These are phyloP conservation scores for Monosporascus sp. DNA, from an alignment of 2,329 filamentous ascomycete species.

Conservation along the genomic window DNA sequence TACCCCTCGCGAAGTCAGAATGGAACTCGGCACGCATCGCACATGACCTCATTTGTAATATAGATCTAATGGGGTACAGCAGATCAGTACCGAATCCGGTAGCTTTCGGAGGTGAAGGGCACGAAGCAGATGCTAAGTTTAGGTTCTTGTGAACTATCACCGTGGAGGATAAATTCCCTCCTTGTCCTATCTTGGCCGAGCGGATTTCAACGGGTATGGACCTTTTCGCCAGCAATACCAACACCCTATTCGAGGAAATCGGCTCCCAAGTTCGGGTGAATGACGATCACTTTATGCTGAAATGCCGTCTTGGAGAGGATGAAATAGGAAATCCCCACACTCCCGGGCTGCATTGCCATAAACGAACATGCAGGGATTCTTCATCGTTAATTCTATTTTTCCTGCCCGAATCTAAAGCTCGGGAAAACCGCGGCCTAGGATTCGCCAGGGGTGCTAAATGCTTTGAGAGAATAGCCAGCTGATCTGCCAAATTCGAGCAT, in stretches of 20 bases:
- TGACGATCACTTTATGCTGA: background rate
- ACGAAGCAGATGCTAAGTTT: conserved; percentile 12
- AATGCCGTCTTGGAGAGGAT: background rate
- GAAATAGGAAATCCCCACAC: background rate
- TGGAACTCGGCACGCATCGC: background rate
- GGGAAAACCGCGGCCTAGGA: background rate
- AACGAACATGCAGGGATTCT: conserved; percentile 8
- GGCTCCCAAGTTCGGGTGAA: background rate
- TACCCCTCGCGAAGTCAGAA: background rate
- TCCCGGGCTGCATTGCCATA: conserved; percentile 20
- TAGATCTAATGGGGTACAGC: background rate
- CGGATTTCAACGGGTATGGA: too few relatives aligned
- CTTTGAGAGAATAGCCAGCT: background rate
- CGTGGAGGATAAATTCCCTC: conserved; percentile 15
- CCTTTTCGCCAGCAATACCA: background rate
- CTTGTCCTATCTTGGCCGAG: conserved; percentile 17
- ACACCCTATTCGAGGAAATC: background rate
- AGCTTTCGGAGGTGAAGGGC: conserved; percentile 19
- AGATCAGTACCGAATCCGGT: background rate
- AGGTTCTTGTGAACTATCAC: conserved; percentile 14
- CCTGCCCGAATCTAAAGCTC: background rate
- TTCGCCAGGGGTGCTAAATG: background rate
- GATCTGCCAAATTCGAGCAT: too few relatives aligned
- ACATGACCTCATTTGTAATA: background rate
- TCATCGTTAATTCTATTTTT: background rate